Evolutionary conservation across 139 green algal species (phyloP).

Genomic region (Micromonas pusilla): DNA sequence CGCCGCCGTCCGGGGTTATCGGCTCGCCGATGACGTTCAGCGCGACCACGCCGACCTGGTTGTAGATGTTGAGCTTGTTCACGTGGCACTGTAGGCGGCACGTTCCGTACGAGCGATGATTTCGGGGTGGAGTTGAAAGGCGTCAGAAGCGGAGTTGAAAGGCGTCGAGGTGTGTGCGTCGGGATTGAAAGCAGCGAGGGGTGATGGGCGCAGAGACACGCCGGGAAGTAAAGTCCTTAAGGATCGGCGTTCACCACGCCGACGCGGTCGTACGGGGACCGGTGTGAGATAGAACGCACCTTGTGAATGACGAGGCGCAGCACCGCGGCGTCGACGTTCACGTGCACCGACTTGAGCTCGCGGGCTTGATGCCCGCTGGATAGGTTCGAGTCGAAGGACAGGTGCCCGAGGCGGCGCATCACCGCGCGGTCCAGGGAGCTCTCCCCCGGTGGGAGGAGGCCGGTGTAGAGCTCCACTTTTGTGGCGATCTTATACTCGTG

Average conservation of each 20-base stretch:
- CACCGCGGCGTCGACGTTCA: constrained; percentile 49
- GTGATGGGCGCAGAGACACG: no score
- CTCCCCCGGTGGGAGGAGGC: constrained; percentile 29
- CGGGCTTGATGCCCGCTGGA: constrained; percentile 68
- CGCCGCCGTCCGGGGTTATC: background rate
- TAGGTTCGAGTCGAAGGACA: constrained; percentile 86
- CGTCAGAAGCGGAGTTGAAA: no score
- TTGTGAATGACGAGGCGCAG: constrained; percentile 66
- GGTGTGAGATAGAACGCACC: no score
- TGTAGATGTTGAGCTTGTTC: constrained; percentile 87
- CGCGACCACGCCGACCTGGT: constrained; percentile 79
- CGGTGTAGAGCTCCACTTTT: constrained; percentile 73
- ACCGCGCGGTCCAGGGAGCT: constrained; percentile 8
- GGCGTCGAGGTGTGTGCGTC: no score
- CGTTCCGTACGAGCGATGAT: no score
- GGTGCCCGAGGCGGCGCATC: constrained; percentile 71
- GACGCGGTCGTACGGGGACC: no score
- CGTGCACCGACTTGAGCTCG: constrained; percentile 85
- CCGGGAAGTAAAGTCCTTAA: no score
- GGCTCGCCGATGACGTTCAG: constrained; percentile 68
- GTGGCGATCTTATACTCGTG: constrained; percentile 91
- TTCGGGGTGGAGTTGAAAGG: no score
- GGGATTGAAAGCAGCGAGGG: no score
- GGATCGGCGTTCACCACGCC: no score
- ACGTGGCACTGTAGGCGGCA: no score